Evolutionary conservation across 139 green algal genomes (phyloP), one percentile per base, ranked within the genome.

Genomic region (Haematococcus sp.): DNA sequence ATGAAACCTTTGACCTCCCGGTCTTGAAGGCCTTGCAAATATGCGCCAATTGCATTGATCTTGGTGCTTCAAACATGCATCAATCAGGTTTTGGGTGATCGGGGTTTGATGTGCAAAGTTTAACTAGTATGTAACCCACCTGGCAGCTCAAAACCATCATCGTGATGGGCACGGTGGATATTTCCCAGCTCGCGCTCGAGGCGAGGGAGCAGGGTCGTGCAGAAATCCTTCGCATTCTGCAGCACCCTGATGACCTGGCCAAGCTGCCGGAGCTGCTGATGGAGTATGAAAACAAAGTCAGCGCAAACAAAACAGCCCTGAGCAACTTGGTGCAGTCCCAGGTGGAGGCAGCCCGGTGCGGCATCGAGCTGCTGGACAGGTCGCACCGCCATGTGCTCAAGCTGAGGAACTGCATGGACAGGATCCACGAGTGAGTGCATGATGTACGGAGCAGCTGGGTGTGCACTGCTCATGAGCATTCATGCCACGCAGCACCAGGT

Each of bases 321-420:
- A 76, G 58, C 59, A 65, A 34, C 2, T 27, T 76, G 27, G 25
- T 76, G 13, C 70, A 70, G 19, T 60, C 40, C 1, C 76, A 87
- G 70, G 82, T 95, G 16, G 86, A 94, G 28, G 75, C 87, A 22
- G 78, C 77, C 2, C 68, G 76, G 20, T 65, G 72, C 23, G 88
- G 88, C 40, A 69, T 95, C 52, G 86, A 94, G n/a, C 79, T 88
- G 61, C 77, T 96, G 73, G 84, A 88, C 25, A 82, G 77, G 4
- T 79, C 82, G 2, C 87, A 92, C 58, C 65, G 79, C 54, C 71
- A 83, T 34, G 80, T 87, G 23, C 54, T 74, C 1, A 86, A 88
- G 70, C 76, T 90, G 33, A 49, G 75, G 28, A 46, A 30, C 32
- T 74, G 66, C 27, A 74, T 90, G 33, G 85, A 88, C 31, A 44